Percentiles rank a stretch among this genome's conserved stretches.
These are phyloP conservation scores for Penicillium pulvis DNA, from an alignment of 495 filamentous ascomycete species.

Conservation along the genomic window DNA sequence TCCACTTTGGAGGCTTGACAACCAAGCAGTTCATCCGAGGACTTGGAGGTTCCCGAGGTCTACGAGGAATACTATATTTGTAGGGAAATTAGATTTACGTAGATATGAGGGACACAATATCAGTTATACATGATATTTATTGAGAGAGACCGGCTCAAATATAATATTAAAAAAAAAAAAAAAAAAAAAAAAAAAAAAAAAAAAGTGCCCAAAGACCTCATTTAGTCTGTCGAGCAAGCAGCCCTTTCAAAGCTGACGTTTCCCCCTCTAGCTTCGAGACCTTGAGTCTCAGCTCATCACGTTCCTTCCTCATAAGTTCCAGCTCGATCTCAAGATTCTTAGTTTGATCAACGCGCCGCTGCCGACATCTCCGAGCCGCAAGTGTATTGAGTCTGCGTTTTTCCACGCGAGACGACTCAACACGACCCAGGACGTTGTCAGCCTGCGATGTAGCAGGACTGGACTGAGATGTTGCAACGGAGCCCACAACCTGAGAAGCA, in stretches of 20 bases:
- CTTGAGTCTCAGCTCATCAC: constrained; percentile 65
- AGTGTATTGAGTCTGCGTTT: constrained; percentile 71
- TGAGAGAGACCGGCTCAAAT: background rate
- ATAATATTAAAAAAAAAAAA: constrained; percentile 1
- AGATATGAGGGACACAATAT: background rate
- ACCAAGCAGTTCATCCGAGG: background rate
- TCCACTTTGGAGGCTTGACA: background rate
- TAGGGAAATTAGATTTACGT: background rate
- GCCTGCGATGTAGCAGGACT: constrained; percentile 26
- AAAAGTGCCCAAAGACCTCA: constrained; percentile 18
- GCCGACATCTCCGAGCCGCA: constrained; percentile 69
- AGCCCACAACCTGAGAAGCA: constrained; percentile 22
- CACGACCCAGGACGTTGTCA: constrained; percentile 21
- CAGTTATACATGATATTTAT: background rate
- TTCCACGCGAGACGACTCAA: constrained; percentile 34
- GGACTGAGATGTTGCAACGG: constrained; percentile 21
- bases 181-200: constrained; percentile 14
- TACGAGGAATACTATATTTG: no score
- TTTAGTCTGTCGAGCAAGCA: constrained; percentile 29
- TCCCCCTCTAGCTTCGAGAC: constrained; percentile 68
- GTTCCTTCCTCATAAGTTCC: constrained; percentile 57
- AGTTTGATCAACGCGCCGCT: constrained; percentile 68
- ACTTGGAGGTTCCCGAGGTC: background rate
- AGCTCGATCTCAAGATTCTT: constrained; percentile 63
- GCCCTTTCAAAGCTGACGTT: constrained; percentile 41